Base-by-base conservation (phyloP, 2,329 filamentous ascomycete species). In the Sporothrix sp. region DNA sequence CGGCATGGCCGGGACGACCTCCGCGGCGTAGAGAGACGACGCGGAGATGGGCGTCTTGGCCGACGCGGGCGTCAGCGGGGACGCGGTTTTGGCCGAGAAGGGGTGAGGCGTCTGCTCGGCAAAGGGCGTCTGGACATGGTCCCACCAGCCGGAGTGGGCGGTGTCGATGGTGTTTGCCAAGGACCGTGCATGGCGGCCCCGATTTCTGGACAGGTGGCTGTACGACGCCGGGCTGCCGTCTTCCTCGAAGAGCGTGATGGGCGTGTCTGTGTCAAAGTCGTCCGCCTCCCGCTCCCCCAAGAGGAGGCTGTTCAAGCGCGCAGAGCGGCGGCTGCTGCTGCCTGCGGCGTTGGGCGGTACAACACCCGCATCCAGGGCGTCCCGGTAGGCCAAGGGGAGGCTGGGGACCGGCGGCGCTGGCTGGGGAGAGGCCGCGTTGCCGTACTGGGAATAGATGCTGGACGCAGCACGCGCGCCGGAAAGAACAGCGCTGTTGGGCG, bases 101-200 rank as follows among this genome's bases (percentile, higher is more conserved):
- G 74, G 71, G 33, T 71, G 72, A 13, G 65, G 59, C 58, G 73
- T 58, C 30, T 60, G 59, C 27, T 75, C 71, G 14, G 66, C 59
- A 59, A 88, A 88, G 0, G 85, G 85, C 1, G 84, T 85, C 7
- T 77, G 82, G 50, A 89, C 79, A 57, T 85, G 74, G 59, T 87
- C 85, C 85, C 85, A 89, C 84, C 85, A 89, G 18, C 85, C 85
- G 23, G 82, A 83, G 50, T 73, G 74, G 10, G 77, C 53, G 2
- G 43, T 74, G 37, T 71, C 74, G 25, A 76, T 78, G 36, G 75
- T 72, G 64, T 39, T 49, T 2, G 39, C 72, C 64, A 37, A 68
- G 65, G 56, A 68, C 44, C 42, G 57, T 13, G 63, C 61, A 8
- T 63, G 59, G 7, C 32, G 32, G 14, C 62, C 65, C 47, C 68